These are phyloP conservation scores for Jacaranda copaia DNA, from an alignment of 257 asterid species.

Conservation along the genomic window DNA sequence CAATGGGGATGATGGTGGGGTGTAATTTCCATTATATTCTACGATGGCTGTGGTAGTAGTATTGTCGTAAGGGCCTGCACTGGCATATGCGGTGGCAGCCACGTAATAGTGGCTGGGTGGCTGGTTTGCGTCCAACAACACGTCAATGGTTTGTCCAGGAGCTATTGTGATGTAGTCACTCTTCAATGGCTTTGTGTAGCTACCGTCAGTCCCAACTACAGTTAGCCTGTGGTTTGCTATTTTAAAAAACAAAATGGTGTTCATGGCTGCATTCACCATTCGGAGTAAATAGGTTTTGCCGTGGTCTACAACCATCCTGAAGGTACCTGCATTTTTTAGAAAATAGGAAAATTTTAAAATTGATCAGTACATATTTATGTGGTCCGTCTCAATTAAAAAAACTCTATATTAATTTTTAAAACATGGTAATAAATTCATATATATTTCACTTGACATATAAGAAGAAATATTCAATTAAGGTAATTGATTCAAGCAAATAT, in stretches of 20 bases:
- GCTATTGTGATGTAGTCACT: slow-evolving; percentile 1
- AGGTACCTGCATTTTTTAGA: slow-evolving; percentile 22
- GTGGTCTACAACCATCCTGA: slow-evolving; percentile 14
- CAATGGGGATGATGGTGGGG: neutral
- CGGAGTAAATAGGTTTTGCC: slow-evolving; percentile 20
- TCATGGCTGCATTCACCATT: slow-evolving; percentile 15
- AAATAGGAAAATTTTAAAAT: neutral
- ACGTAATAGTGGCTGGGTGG: slow-evolving; percentile 19
- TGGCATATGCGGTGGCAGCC: neutral
- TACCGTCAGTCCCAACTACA: slow-evolving; percentile 25
- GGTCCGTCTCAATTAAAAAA: neutral
- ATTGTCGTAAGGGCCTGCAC: neutral
- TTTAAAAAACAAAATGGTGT: slow-evolving; percentile 13
- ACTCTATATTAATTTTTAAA: too few relatives aligned
- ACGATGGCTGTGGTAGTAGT: slow-evolving; percentile 1
- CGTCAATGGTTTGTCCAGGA: slow-evolving; percentile 27
- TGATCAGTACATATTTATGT: neutral
- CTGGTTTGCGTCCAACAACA: neutral
- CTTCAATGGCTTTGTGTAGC: slow-evolving; percentile 22
- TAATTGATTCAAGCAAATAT: neutral
- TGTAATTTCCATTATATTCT: neutral
- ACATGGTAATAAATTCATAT: too few relatives aligned
- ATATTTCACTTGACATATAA: too few relatives aligned
- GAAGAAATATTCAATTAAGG: neutral
- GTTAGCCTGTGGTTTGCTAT: slow-evolving; percentile 29